Percentiles rank a stretch among this genome's conserved stretches.
phyloP scores from a whole-genome alignment of 352 stramenopile genomes.

The Phytopythium vexans region DNA sequence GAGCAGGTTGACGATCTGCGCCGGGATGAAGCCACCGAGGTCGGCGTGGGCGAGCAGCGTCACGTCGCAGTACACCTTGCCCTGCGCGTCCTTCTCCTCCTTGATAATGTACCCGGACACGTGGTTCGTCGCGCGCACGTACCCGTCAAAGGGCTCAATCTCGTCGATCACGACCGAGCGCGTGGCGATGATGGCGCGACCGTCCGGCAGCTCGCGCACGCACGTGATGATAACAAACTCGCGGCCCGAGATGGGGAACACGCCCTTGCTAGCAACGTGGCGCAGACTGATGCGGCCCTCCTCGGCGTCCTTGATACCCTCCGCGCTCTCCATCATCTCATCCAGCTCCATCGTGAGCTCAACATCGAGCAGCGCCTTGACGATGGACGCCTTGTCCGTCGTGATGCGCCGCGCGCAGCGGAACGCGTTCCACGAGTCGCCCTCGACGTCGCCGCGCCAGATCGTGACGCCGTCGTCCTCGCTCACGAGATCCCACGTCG shows the following conservation, averaged over 20 bases:
- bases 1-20: constrained; percentile 81
- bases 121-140: constrained; percentile 64
- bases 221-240: constrained; percentile 77
- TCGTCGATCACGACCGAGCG: constrained; percentile 53
- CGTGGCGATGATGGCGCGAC: constrained; percentile 57
- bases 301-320: constrained; percentile 53
- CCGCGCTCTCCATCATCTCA: constrained; percentile 72
- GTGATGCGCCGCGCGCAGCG: constrained; percentile 51
- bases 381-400: constrained; percentile 50
- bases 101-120: constrained; percentile 81
- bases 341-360: constrained; percentile 68
- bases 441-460: constrained; percentile 63
- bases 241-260: constrained; percentile 72
- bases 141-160: constrained; percentile 43
- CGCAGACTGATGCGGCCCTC: constrained; percentile 57
- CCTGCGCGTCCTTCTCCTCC: constrained; percentile 40
- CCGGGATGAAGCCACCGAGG: constrained; percentile 73
- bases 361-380: constrained; percentile 56
- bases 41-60: constrained; percentile 77
- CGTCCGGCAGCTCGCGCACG: constrained; percentile 46
- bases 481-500: constrained; percentile 68
- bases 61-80: constrained; percentile 60
- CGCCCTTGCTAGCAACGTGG: constrained; percentile 72
- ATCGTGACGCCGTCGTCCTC: constrained; percentile 43
- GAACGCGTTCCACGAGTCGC: constrained; percentile 70